Conservation (phyloP, 768 basidiomycete species). For the Agrocybe chaxingu region DNA sequence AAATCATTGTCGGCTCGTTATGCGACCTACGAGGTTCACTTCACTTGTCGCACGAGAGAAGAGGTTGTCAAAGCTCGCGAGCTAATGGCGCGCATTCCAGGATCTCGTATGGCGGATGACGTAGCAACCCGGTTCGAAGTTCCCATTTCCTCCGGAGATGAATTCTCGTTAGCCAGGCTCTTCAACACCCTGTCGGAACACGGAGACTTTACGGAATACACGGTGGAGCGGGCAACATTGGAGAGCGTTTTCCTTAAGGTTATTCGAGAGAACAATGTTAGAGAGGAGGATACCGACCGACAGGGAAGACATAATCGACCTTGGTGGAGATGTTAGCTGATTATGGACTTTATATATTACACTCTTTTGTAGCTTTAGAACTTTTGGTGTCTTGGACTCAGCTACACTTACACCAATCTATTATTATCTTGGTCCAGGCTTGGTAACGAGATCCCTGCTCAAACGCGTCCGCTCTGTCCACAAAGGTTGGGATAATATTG, state of each 20-base stretch:
- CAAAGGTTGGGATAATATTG: too few relatives aligned
- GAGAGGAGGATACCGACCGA: conserved; percentile 36
- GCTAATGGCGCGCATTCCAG: conserved; percentile 59
- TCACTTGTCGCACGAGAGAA: conserved; percentile 62
- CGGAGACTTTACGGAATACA: conserved; percentile 61
- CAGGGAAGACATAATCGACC: not conserved
- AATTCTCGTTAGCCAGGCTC: conserved; percentile 52
- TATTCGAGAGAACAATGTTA: conserved; percentile 57
- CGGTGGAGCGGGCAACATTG: conserved; percentile 65
- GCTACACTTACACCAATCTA: conserved; percentile 35
- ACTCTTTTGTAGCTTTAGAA: not conserved
- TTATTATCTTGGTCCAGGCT: too few relatives aligned
- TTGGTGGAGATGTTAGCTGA: conserved; percentile 10
- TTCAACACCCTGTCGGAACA: conserved; percentile 53
- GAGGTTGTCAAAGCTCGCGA: conserved; percentile 54
- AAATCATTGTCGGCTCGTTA: conserved; percentile 62
- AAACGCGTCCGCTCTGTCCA: too few relatives aligned
- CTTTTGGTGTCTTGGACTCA: not conserved
- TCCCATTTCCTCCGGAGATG: conserved; percentile 40
- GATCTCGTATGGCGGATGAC: conserved; percentile 65
- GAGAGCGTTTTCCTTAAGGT: conserved; percentile 76
- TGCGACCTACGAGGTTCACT: conserved; percentile 75
- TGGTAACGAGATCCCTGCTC: too few relatives aligned
- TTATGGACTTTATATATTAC: not conserved
- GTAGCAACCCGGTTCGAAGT: conserved; percentile 77